Conservation (phyloP, 1,284 basidiomycete genomes). For the Leccinum angustisporum region DNA sequence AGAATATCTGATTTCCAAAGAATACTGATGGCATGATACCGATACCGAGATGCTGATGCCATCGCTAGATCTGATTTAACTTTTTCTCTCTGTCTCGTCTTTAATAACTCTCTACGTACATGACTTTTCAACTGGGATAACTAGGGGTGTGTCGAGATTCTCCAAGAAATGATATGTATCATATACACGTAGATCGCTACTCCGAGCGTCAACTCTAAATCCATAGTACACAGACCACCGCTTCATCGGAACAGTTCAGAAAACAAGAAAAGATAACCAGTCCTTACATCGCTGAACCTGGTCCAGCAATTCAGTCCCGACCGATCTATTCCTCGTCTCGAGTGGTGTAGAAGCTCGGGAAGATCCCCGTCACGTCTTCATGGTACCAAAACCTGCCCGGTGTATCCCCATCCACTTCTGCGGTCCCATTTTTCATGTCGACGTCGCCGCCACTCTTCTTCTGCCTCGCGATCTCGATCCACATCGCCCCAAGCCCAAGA, state of each 20-base stretch:
- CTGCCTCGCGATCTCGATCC: constrained; percentile 57
- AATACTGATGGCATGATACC: constrained; percentile 8
- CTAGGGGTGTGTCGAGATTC: neutral
- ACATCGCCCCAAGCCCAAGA: constrained; percentile 48
- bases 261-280: neutral
- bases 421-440: neutral
- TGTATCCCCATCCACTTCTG: neutral
- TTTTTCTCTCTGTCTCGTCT: neutral
- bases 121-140: neutral
- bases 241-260: neutral
- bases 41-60: neutral
- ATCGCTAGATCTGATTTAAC: neutral
- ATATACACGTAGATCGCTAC: constrained; percentile 4
- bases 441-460: constrained; percentile 2
- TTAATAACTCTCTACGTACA: neutral
- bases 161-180: neutral
- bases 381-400: constrained; percentile 34
- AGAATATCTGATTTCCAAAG: constrained; percentile 69
- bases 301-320: neutral
- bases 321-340: constrained; percentile 7
- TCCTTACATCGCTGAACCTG: neutral
- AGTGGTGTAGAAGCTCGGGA: constrained; percentile 35
- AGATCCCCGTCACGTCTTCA: constrained; percentile 35
- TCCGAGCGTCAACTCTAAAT: neutral
- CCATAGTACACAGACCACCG: neutral